Evolutionary conservation across 2,329 filamentous ascomycete species (phyloP).

Genomic region (Trichoderma atrobrunneum): DNA sequence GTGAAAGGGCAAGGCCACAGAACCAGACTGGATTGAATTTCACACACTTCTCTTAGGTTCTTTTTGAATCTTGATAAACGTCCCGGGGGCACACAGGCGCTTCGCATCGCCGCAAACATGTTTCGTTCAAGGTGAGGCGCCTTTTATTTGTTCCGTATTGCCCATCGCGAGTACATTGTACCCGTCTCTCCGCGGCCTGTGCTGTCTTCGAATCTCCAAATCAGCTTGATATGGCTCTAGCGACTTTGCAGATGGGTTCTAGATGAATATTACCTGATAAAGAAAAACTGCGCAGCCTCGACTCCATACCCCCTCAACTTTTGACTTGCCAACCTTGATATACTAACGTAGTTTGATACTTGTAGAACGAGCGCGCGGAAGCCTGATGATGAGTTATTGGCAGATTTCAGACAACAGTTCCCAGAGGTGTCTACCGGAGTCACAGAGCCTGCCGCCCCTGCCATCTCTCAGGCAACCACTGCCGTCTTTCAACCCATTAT

Average conservation of each 20-base stretch:
- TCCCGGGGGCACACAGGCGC: background rate
- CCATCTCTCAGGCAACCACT: constrained; percentile 37
- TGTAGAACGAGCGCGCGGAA: constrained; percentile 73
- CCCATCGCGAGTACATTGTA: background rate
- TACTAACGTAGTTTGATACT: background rate
- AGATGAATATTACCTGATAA: background rate
- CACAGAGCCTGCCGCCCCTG: constrained; percentile 43
- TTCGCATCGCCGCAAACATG: constrained; percentile 11
- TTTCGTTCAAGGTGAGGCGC: constrained; percentile 18
- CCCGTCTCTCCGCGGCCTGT: background rate
- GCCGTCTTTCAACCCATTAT: constrained; percentile 21
- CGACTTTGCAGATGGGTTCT: background rate
- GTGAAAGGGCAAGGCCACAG: background rate
- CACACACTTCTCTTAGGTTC: background rate
- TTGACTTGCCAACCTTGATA: background rate
- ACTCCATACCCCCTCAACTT: background rate
- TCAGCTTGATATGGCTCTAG: background rate
- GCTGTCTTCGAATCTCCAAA: background rate
- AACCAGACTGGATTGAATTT: background rate
- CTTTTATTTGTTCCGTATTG: background rate
- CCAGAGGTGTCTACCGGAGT: constrained; percentile 64
- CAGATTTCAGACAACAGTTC: constrained; percentile 78
- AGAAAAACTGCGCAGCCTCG: background rate
- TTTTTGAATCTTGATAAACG: background rate
- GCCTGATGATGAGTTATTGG: constrained; percentile 76